A percentile compares a stretch with the other conserved stretches of the same genome.
Conservation (phyloP, 345 rosid species). For the Hirschfeldia incana region DNA sequence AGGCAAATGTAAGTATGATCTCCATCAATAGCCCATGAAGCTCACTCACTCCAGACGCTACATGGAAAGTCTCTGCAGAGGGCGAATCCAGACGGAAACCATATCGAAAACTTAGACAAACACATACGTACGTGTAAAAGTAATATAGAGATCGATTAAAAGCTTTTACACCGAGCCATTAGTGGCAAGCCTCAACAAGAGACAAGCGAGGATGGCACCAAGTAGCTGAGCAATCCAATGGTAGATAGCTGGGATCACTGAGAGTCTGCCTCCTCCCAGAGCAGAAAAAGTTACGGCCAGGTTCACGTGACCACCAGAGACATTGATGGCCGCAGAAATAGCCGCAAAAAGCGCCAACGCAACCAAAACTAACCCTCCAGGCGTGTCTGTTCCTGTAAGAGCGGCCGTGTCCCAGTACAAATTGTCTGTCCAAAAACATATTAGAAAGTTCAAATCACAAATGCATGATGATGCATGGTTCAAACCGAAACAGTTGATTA, state of each 20-base stretch:
- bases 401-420: conserved; percentile 40
- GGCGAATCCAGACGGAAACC: not conserved
- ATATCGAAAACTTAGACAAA: not conserved
- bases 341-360: conserved; percentile 64
- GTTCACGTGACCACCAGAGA: conserved; percentile 77
- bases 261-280: conserved; percentile 65
- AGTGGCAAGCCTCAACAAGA: conserved; percentile 63
- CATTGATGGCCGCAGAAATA: conserved; percentile 56
- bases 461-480: conserved; percentile 15
- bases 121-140: not conserved
- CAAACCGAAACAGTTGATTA: not conserved
- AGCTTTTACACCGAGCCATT: conserved; percentile 53
- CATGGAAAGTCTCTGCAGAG: conserved; percentile 58
- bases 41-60: conserved; percentile 52
- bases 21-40: conserved; percentile 45
- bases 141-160: not conserved
- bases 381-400: conserved; percentile 41
- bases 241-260: conserved; percentile 54
- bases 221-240: conserved; percentile 82
- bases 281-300: conserved; percentile 77
- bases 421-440: conserved; percentile 45
- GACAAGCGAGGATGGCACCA: conserved; percentile 60
- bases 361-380: conserved; percentile 48
- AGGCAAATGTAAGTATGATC: conserved; percentile 37
- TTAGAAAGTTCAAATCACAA: conserved; percentile 7